Percentiles rank a stretch among this genome's conserved stretches.
Evolutionary conservation across 371 early-diverging fungal genomes (phyloP).

Genomic region (Mortierella sp.): DNA sequence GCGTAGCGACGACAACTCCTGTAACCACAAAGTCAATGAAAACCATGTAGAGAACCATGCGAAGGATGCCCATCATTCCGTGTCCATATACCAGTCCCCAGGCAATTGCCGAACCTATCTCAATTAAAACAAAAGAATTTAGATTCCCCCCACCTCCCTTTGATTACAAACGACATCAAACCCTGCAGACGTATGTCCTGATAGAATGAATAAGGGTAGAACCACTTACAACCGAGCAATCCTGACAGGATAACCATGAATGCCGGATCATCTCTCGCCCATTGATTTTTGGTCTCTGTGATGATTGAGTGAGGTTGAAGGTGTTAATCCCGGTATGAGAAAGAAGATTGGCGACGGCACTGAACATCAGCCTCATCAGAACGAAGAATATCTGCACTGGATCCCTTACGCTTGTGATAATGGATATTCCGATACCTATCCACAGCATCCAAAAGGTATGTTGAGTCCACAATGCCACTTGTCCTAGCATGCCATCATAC

Average conservation of each 20-base stretch:
- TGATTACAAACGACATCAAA: no score
- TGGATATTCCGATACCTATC: slow-evolving; percentile 87
- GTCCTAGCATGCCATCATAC: no score
- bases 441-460: background rate
- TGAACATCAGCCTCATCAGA: background rate
- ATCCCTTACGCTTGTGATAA: slow-evolving; percentile 86
- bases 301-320: background rate
- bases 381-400: background rate
- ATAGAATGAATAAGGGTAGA: background rate
- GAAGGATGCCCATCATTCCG: slow-evolving; percentile 68
- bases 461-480: no score
- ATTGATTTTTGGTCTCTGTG: slow-evolving; percentile 93
- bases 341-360: background rate
- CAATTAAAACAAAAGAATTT: background rate
- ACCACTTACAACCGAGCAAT: slow-evolving; percentile 66
- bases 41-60: slow-evolving; percentile 77
- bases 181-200: no score
- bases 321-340: background rate
- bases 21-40: slow-evolving; percentile 79
- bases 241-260: slow-evolving; percentile 78
- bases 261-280: slow-evolving; percentile 96
- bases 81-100: slow-evolving; percentile 78
- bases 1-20: slow-evolving; percentile 73
- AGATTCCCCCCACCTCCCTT: no score
- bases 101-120: slow-evolving; percentile 74